Conservation (phyloP, 2,329 filamentous ascomycete species). For the Ilyonectria sp. region DNA sequence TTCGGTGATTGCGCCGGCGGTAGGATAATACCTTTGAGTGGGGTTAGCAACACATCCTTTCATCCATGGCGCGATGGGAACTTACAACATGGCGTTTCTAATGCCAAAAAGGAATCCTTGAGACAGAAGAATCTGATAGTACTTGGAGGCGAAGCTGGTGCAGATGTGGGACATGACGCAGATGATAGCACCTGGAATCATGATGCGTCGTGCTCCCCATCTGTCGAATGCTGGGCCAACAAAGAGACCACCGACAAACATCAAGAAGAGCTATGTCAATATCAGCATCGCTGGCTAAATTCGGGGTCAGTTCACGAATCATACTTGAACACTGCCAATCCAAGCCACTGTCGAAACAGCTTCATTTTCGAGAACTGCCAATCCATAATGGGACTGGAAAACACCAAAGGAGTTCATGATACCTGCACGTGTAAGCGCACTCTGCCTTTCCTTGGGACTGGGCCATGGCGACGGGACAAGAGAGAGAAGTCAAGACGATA, state of each 20-base stretch:
- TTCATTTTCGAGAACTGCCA: conserved; percentile 47
- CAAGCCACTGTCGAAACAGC: conserved; percentile 55
- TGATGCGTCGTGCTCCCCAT: conserved; percentile 54
- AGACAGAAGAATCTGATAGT: conserved; percentile 56
- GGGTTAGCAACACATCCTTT: not conserved
- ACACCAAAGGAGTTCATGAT: conserved; percentile 26
- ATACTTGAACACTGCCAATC: conserved; percentile 56
- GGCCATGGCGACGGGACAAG: not conserved
- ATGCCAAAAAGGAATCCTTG: conserved; percentile 61
- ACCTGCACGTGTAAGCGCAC: not conserved
- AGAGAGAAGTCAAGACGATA: not conserved
- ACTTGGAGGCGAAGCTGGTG: conserved; percentile 50
- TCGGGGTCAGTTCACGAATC: not conserved
- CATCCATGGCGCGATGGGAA: not conserved
- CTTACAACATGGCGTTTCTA: conserved; percentile 56
- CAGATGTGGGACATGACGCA: conserved; percentile 57
- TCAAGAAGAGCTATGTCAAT: conserved; percentile 53
- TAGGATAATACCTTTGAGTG: conserved; percentile 45
- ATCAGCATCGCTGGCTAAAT: not conserved
- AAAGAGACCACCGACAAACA: conserved; percentile 57
- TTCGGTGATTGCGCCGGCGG: conserved; percentile 47
- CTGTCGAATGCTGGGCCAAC: conserved; percentile 59
- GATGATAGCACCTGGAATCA: conserved; percentile 54
- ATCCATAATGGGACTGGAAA: conserved; percentile 64
- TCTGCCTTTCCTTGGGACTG: too few relatives aligned